These are phyloP conservation scores for Elongisporangium prolatum DNA, from an alignment of 352 stramenopile genomes.

Conservation along the genomic window DNA sequence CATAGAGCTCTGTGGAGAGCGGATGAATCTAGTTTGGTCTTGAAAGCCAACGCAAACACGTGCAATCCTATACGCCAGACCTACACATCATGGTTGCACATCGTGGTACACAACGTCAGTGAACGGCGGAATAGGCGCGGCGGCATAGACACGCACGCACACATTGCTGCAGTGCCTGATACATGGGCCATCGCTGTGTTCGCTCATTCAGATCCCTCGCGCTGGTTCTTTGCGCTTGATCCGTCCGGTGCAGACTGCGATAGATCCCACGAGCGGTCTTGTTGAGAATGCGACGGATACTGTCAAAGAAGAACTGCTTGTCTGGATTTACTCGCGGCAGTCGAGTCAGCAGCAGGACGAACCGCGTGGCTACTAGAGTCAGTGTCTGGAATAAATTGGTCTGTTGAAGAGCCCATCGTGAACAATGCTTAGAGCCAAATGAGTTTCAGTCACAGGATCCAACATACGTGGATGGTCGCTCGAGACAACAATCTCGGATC, in stretches of 20 bases:
- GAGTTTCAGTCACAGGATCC: not conserved
- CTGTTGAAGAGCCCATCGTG: slow-evolving; percentile 6
- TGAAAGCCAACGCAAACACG: slow-evolving; percentile 29
- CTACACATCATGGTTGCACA: slow-evolving; percentile 11
- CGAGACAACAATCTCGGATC: slow-evolving; percentile 29
- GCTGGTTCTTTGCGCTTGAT: not conserved
- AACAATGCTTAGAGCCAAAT: not conserved
- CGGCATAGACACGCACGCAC: not conserved
- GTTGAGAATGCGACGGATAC: slow-evolving; percentile 25
- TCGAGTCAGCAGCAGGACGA: slow-evolving; percentile 46
- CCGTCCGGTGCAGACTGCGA: slow-evolving; percentile 19
- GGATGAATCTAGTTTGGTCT: slow-evolving; percentile 8
- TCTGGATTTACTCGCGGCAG: slow-evolving; percentile 41
- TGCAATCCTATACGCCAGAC: slow-evolving; percentile 38
- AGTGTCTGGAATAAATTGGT: slow-evolving; percentile 64
- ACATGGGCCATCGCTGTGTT: not conserved
- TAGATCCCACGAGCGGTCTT: slow-evolving; percentile 48
- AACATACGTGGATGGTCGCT: slow-evolving; percentile 33
- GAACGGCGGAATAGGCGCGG: not conserved
- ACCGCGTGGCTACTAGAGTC: slow-evolving; percentile 40
- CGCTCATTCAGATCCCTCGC: not conserved
- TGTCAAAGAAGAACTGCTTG: slow-evolving; percentile 37
- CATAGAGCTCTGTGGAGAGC: not conserved
- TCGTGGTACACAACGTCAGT: not conserved
- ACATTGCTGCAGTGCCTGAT: not conserved